Percentiles rank a stretch among this genome's conserved stretches.
Evolutionary conservation across 2,329 filamentous ascomycete genomes (phyloP).

Genomic region (Tolypocladium paradoxum): DNA sequence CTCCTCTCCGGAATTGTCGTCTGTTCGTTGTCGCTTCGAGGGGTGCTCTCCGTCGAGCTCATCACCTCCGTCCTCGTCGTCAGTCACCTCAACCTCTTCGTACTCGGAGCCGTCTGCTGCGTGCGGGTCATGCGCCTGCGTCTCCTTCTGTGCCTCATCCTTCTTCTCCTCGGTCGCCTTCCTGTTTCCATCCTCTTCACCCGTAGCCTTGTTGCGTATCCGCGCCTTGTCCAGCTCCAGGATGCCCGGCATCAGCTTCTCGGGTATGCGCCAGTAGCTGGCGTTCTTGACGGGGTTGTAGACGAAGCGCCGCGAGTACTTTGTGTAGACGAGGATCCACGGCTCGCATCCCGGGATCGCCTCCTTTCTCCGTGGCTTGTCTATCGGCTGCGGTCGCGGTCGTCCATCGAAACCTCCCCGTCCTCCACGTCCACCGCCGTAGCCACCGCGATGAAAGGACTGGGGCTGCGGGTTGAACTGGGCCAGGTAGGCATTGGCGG

Average conservation of each 20-base stretch:
- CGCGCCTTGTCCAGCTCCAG: slow-evolving; percentile 61
- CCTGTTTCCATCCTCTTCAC: neutral
- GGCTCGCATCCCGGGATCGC: slow-evolving; percentile 71
- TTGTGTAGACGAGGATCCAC: slow-evolving; percentile 91
- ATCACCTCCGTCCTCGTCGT: slow-evolving; percentile 37
- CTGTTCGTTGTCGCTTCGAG: slow-evolving; percentile 55
- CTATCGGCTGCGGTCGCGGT: slow-evolving; percentile 56
- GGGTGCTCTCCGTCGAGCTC: slow-evolving; percentile 24
- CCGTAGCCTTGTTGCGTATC: slow-evolving; percentile 44
- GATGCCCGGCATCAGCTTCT: slow-evolving; percentile 73
- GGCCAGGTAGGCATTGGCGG: slow-evolving; percentile 51
- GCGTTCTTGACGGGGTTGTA: slow-evolving; percentile 78
- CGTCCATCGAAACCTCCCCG: slow-evolving; percentile 45
- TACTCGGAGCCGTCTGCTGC: slow-evolving; percentile 57
- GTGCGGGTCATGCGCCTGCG: slow-evolving; percentile 18
- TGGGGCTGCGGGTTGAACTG: slow-evolving; percentile 34
- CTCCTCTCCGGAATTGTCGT: slow-evolving; percentile 38
- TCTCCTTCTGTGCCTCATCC: neutral
- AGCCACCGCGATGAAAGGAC: slow-evolving; percentile 21
- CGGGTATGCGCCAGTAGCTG: slow-evolving; percentile 92
- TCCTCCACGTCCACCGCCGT: slow-evolving; percentile 20
- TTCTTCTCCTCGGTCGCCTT: neutral
- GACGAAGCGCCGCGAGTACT: slow-evolving; percentile 77
- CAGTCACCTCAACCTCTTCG: slow-evolving; percentile 56
- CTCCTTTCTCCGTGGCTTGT: slow-evolving; percentile 72